These are phyloP conservation scores for Pleurozium schreberi DNA, from an alignment of 225 moss, liverwort and hornwort genomes.

Conservation along the genomic window DNA sequence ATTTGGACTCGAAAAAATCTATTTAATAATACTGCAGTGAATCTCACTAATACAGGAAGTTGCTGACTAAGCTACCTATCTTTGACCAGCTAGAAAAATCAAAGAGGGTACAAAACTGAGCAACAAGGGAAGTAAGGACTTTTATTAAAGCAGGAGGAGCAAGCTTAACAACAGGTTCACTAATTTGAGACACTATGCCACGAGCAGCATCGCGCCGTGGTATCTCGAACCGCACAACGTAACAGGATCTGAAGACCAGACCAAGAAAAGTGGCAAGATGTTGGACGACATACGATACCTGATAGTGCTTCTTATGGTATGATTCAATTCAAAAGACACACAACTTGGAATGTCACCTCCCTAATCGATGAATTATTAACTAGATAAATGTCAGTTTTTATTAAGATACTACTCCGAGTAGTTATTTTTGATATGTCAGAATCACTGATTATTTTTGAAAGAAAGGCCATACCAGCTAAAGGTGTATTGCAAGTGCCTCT, in stretches of 20 bases:
- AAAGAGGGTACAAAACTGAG: not conserved
- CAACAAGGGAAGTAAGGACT: conserved; percentile 6
- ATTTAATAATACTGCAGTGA: not conserved
- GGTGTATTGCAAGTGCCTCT: conserved; percentile 70
- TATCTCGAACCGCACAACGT: conserved; percentile 48
- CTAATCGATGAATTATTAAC: not conserved
- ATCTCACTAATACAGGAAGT: not conserved
- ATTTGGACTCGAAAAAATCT: not conserved
- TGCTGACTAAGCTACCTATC: not conserved
- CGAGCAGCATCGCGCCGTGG: conserved; percentile 47
- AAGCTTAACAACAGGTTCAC: conserved; percentile 70
- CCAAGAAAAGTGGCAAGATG: conserved; percentile 59
- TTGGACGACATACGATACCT: conserved; percentile 68
- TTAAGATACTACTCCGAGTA: not conserved
- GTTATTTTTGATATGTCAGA: not conserved
- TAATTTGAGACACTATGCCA: conserved; percentile 70
- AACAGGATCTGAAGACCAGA: conserved; percentile 80
- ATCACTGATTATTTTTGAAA: not conserved
- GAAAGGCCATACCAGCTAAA: conserved; percentile 26
- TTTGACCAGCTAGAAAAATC: not conserved
- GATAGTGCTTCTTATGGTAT: not conserved
- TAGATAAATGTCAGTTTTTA: not conserved
- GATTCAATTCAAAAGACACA: not conserved
- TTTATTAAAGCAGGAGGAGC: conserved; percentile 69
- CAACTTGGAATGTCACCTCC: not conserved